Conservation (phyloP, 306 rosid genomes). For the Prunus davidiana region DNA sequence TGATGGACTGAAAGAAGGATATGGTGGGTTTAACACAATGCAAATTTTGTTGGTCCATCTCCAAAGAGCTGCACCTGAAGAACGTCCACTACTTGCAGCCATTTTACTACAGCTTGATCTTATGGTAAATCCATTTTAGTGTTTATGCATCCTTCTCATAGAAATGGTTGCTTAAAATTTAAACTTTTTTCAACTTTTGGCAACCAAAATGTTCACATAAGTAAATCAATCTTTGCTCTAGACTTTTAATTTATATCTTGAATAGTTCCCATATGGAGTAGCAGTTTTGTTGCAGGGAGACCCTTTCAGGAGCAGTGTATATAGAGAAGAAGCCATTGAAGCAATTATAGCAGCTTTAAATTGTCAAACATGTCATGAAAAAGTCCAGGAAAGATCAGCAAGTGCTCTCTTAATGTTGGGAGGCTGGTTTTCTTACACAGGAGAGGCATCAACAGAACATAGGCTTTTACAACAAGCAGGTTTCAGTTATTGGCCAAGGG, state of each 20-base stretch:
- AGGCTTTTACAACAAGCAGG: conserved; percentile 74
- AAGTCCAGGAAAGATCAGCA: conserved; percentile 59
- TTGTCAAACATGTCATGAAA: conserved; percentile 34
- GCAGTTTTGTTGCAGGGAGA: conserved; percentile 84
- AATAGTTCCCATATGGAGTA: conserved; percentile 57
- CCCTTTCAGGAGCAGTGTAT: conserved; percentile 52
- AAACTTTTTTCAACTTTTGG: background rate
- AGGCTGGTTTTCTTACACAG: conserved; percentile 57
- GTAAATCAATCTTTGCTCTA: background rate
- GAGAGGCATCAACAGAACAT: conserved; percentile 53
- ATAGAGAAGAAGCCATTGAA: conserved; percentile 79
- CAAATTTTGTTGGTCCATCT: conserved; percentile 63
- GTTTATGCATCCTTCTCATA: background rate
- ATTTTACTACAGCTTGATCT: conserved; percentile 72
- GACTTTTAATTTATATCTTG: conserved; percentile 9
- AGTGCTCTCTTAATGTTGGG: conserved; percentile 65
- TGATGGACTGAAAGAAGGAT: conserved; percentile 64
- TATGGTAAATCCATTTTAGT: conserved; percentile 49
- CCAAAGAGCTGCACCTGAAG: conserved; percentile 51
- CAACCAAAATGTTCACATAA: background rate
- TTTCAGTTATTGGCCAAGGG: conserved; percentile 35
- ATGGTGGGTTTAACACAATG: conserved; percentile 57
- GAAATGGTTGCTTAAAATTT: background rate
- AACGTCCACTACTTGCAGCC: conserved; percentile 60
- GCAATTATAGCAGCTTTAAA: conserved; percentile 52